Conservation (phyloP, 129 eudicot species). For the Dittrichia graveolens region DNA sequence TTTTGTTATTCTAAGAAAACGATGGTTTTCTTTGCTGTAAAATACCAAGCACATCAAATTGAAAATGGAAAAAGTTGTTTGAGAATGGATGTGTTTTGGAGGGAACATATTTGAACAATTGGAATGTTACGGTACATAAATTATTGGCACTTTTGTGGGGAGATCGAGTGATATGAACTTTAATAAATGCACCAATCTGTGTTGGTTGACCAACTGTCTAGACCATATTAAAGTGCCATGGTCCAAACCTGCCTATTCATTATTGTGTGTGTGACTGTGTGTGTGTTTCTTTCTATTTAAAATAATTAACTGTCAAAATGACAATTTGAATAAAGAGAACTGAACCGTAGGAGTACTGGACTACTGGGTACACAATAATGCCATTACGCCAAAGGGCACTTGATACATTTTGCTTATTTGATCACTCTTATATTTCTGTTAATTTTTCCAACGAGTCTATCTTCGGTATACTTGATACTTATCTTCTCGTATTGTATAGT, state of each 20-base stretch:
- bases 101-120: constrained; percentile 17
- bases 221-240: constrained; percentile 35
- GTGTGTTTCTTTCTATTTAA: neutral
- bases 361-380: no score
- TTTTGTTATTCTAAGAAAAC: neutral
- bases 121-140: constrained; percentile 24
- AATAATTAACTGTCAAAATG: neutral
- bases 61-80: neutral
- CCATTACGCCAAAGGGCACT: no score
- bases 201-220: constrained; percentile 35
- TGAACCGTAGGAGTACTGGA: no score
- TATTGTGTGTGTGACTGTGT: neutral
- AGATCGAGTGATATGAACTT: constrained; percentile 20
- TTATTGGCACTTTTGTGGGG: constrained; percentile 18
- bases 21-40: neutral
- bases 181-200: constrained; percentile 33
- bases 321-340: neutral
- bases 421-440: neutral
- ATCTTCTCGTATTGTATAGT: neutral
- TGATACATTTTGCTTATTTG: no score
- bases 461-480: neutral
- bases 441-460: neutral
- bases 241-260: constrained; percentile 26
- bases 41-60: neutral
- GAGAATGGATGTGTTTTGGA: neutral